A percentile compares a stretch with the other conserved stretches of the same genome.
Conservation (phyloP, 2,329 filamentous ascomycete genomes). For the Monosporascus sp. region DNA sequence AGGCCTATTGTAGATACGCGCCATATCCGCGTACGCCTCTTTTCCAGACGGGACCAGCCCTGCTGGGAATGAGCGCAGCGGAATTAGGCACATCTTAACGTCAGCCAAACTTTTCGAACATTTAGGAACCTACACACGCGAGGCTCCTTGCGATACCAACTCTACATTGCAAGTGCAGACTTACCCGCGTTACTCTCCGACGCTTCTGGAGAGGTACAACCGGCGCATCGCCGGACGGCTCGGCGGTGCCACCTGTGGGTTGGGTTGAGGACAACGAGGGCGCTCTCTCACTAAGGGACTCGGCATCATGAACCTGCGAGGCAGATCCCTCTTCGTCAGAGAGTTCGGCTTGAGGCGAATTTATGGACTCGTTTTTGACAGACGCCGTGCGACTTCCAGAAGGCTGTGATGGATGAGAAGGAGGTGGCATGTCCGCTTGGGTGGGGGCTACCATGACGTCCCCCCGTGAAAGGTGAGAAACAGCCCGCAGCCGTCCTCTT, state of each 20-base stretch:
- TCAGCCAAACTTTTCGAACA: neutral
- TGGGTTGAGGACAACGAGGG: slow-evolving; percentile 22
- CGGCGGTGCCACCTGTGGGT: slow-evolving; percentile 6
- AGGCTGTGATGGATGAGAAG: slow-evolving; percentile 22
- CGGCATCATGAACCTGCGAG: slow-evolving; percentile 12
- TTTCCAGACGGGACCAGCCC: neutral
- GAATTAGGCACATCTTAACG: neutral
- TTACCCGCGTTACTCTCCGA: slow-evolving; percentile 72
- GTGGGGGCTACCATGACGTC: slow-evolving; percentile 10
- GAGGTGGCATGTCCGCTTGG: slow-evolving; percentile 23
- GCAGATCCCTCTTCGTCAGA: slow-evolving; percentile 34
- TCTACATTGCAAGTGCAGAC: slow-evolving; percentile 12
- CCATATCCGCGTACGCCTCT: neutral
- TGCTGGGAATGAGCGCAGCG: slow-evolving; percentile 1
- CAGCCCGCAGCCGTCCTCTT: slow-evolving; percentile 12
- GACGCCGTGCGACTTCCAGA: slow-evolving; percentile 20
- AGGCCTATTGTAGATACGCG: neutral
- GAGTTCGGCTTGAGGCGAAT: slow-evolving; percentile 29
- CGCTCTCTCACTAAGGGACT: slow-evolving; percentile 36
- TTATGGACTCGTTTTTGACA: slow-evolving; percentile 26
- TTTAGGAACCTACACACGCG: neutral
- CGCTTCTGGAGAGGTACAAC: slow-evolving; percentile 67
- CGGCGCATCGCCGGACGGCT: slow-evolving; percentile 29
- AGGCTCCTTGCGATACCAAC: neutral
- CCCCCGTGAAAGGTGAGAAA: slow-evolving; percentile 8